These are phyloP conservation scores for Pholiota adiposa DNA, from an alignment of 1,284 basidiomycete species.

Conservation along the genomic window DNA sequence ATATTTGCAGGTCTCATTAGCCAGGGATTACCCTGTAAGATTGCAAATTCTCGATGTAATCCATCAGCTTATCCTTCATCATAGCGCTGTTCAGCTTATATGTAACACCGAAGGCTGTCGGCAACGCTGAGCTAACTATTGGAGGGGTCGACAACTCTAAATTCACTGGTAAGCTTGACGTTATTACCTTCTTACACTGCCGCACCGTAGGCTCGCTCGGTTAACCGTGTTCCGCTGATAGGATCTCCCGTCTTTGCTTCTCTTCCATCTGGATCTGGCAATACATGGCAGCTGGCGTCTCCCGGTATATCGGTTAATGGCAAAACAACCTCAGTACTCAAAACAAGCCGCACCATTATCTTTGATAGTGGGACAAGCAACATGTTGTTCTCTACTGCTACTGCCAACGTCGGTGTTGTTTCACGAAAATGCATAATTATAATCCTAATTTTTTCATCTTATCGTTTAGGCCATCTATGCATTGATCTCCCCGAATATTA, in stretches of 20 bases:
- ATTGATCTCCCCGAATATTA: conserved; percentile 58
- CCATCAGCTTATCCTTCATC: background rate
- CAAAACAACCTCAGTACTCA: conserved; percentile 47
- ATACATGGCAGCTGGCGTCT: conserved; percentile 52
- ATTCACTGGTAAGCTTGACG: conserved; percentile 43
- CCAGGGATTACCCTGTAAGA: conserved; percentile 51
- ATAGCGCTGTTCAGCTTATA: conserved; percentile 57
- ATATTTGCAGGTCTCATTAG: conserved; percentile 50
- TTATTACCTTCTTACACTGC: conserved; percentile 5
- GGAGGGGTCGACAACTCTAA: conserved; percentile 57
- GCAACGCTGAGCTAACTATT: conserved; percentile 56
- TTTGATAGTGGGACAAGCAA: conserved; percentile 65
- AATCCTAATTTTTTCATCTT: conserved; percentile 13
- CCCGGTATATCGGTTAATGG: conserved; percentile 56
- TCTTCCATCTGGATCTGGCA: conserved; percentile 36
- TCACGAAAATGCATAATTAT: conserved; percentile 4
- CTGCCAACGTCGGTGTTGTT: conserved; percentile 42
- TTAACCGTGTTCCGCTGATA: conserved; percentile 23
- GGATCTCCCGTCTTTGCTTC: conserved; percentile 50
- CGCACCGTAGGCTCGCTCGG: conserved; percentile 1
- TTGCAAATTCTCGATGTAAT: background rate
- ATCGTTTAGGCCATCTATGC: conserved; percentile 52
- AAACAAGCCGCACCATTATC: conserved; percentile 46
- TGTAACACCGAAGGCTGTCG: conserved; percentile 51
- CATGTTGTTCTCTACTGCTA: conserved; percentile 50